Evolutionary conservation across 2,329 filamentous ascomycete species (phyloP), one percentile per base, ranked within the genome.

Genomic region (Ophiostoma australiae): DNA sequence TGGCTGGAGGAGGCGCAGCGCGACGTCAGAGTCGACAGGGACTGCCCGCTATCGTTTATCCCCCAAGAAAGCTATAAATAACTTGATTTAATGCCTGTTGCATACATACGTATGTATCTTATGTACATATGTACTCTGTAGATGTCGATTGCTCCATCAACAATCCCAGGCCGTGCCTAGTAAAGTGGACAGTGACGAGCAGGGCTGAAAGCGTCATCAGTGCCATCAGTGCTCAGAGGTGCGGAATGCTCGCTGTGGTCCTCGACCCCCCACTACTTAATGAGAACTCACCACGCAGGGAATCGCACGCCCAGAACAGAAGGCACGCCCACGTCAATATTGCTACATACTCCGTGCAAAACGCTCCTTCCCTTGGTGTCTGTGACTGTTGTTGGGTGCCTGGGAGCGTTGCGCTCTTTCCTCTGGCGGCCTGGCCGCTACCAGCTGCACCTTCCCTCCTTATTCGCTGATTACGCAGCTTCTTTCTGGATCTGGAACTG

Each of bases 181-280:
- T 58, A 27, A 58, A 58, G 52, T 58, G 52, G 48, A 23, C 48
- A 58, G 52, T 58, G 52, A 58, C 52, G 23, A 58, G 4, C 52
- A 58, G 52, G 52, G 52, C 52, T 58, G 52, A 58, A 27, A 58
- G 52, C 52, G 52, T 58, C 52, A 58, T 58, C n/a, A 58, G 20
- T 17, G 44, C 20, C n/a, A 27, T 55, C n/a, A 27, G 20, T 55
- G 37, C 37, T 39, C 37, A 39, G n/a, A n/a, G n/a, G 10, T 7
- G 3, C n/a, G 48, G 48, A 58, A 58, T 58, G 52, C 23, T 10
- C 17, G 15, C n/a, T 27, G 23, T 23, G 3, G n/a, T 58, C 44
- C 37, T 13, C 17, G 44, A n/a, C 8, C 4, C 44, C 44, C 44
- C 17, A 4, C 52, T 58, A 23, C 23, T 3, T 4, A 41, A n/a